Percentiles rank a stretch among this genome's conserved stretches.
Conservation (phyloP, 202 grass and related monocot species). For the Eragrostis tef region DNA sequence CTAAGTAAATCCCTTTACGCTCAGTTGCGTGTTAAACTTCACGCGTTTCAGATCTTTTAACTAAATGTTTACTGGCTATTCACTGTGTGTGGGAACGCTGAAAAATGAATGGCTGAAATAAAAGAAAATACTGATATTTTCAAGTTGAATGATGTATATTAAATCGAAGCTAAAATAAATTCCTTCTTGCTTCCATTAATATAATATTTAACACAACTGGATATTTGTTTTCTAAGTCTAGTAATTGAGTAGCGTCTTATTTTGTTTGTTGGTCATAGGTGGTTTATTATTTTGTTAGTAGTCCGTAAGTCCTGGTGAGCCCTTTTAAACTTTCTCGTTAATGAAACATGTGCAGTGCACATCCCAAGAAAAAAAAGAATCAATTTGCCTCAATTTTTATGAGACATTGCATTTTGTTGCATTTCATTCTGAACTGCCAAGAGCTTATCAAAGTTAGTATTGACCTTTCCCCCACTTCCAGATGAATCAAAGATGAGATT, state of each 20-base stretch:
- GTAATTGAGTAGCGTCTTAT: not conserved
- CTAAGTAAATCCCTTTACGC: constrained; percentile 57
- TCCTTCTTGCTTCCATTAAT: not conserved
- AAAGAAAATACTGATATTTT: not conserved
- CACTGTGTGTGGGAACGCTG: not conserved
- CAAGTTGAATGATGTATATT: constrained; percentile 19
- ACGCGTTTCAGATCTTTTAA: no score
- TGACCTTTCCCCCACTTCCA: constrained; percentile 40
- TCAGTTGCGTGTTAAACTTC: constrained; percentile 14
- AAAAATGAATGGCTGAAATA: not conserved
- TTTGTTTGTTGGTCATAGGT: not conserved
- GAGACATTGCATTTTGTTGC: not conserved
- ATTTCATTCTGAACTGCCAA: not conserved
- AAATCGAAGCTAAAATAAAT: not conserved
- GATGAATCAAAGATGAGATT: constrained; percentile 73
- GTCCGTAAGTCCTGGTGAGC: not conserved
- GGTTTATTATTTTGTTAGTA: not conserved
- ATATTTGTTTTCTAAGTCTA: not conserved
- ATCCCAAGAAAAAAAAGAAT: not conserved
- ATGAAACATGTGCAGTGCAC: not conserved
- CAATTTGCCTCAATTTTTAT: not conserved
- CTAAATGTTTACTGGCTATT: no score
- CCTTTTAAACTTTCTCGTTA: not conserved
- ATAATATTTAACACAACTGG: not conserved
- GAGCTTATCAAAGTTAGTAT: not conserved